Percentiles rank a stretch among this genome's conserved stretches.
Conservation (phyloP, 2,329 filamentous ascomycete species). For the Coniochaeta ligniaria region DNA sequence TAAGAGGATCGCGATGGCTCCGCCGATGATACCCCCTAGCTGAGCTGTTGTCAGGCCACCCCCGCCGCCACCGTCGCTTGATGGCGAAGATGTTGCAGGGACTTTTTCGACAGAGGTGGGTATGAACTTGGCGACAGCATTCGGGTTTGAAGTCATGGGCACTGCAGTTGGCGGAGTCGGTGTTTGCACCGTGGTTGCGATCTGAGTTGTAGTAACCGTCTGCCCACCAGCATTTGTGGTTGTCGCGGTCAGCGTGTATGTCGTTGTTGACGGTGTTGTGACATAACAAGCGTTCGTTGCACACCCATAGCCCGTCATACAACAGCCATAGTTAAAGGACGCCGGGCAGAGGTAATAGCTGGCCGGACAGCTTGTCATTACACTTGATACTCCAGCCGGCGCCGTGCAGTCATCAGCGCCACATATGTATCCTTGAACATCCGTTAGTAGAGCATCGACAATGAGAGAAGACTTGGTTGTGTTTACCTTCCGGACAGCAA, state of each 20-base stretch:
- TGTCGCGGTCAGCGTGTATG: constrained; percentile 34
- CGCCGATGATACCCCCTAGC: constrained; percentile 47
- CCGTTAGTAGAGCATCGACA: constrained; percentile 26
- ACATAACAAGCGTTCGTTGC: constrained; percentile 39
- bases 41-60: constrained; percentile 28
- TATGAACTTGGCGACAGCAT: constrained; percentile 32
- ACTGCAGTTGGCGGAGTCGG: constrained; percentile 24
- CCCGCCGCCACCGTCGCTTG: constrained; percentile 14
- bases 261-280: constrained; percentile 36
- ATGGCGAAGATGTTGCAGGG: constrained; percentile 19
- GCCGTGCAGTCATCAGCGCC: constrained; percentile 31
- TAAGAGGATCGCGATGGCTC: constrained; percentile 38
- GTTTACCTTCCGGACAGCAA: constrained; percentile 21
- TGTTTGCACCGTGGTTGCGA: constrained; percentile 29
- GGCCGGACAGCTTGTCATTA: constrained; percentile 32
- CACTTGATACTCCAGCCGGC: constrained; percentile 29
- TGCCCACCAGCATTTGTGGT: constrained; percentile 33
- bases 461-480: constrained; percentile 8
- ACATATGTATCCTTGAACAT: constrained; percentile 34
- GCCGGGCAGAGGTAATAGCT: constrained; percentile 41
- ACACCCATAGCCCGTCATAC: constrained; percentile 41
- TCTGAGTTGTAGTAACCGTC: constrained; percentile 31
- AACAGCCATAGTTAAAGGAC: constrained; percentile 46
- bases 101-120: constrained; percentile 36
- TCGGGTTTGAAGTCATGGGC: constrained; percentile 14